A percentile compares a stretch with the other conserved stretches of the same genome.
Evolutionary conservation across 768 basidiomycete genomes (phyloP).

Genomic region (Pulveroboletus sp.): DNA sequence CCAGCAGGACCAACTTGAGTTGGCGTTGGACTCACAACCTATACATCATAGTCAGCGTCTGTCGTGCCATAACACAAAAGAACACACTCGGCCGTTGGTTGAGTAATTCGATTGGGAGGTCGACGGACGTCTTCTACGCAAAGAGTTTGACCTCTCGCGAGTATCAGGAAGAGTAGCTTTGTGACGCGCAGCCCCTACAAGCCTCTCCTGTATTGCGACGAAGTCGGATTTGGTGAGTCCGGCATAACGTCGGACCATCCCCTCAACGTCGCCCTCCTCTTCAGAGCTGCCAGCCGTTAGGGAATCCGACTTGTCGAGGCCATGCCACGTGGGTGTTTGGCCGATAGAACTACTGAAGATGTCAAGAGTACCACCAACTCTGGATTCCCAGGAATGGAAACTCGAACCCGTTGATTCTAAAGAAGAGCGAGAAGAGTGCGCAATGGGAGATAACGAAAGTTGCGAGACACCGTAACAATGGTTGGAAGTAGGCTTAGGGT

Average conservation of each 20-base stretch:
- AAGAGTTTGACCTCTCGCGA: conserved; percentile 62
- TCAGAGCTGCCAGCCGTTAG: conserved; percentile 46
- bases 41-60: conserved; percentile 6
- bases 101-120: conserved; percentile 82
- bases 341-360: conserved; percentile 50
- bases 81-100: conserved; percentile 43
- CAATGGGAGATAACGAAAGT: conserved; percentile 64
- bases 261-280: conserved; percentile 58
- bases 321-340: conserved; percentile 58
- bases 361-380: conserved; percentile 47
- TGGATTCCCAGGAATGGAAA: conserved; percentile 76
- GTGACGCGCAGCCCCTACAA: conserved; percentile 57
- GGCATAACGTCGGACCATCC: conserved; percentile 56
- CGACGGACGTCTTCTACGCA: conserved; percentile 70
- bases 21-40: conserved; percentile 59
- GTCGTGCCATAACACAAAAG: background rate
- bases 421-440: conserved; percentile 75
- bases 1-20: conserved; percentile 29
- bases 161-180: conserved; percentile 54
- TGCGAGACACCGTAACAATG: conserved; percentile 49
- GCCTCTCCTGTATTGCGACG: conserved; percentile 65
- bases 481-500: conserved; percentile 43
- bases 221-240: conserved; percentile 73
- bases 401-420: conserved; percentile 79
- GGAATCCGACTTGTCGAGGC: conserved; percentile 50